Conservation (phyloP, 352 stramenopile species). For the Globisporangium nodosum region DNA sequence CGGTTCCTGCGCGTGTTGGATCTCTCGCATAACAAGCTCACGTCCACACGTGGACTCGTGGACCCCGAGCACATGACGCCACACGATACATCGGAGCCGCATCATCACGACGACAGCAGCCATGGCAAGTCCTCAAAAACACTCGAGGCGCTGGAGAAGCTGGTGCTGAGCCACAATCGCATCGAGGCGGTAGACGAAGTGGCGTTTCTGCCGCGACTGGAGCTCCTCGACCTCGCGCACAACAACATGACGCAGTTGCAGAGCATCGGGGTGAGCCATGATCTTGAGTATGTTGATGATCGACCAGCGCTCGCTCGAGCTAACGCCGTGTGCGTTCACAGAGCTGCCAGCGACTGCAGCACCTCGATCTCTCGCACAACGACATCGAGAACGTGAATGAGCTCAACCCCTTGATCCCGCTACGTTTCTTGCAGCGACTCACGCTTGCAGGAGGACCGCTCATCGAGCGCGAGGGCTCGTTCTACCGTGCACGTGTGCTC, state of each 20-base stretch:
- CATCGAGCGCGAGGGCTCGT: slow-evolving; percentile 26
- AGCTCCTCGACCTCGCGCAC: slow-evolving; percentile 45
- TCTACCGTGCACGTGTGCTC: slow-evolving; percentile 61
- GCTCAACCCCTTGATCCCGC: slow-evolving; percentile 40
- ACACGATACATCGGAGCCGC: neutral
- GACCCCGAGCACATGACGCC: neutral
- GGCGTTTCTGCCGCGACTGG: slow-evolving; percentile 36
- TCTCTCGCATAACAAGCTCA: slow-evolving; percentile 61
- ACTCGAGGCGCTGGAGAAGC: slow-evolving; percentile 40
- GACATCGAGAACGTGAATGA: slow-evolving; percentile 50
- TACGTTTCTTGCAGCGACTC: slow-evolving; percentile 41
- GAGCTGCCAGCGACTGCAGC: slow-evolving; percentile 47
- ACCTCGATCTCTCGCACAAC: slow-evolving; percentile 50
- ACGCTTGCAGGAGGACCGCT: slow-evolving; percentile 42
- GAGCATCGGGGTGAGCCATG: slow-evolving; percentile 33
- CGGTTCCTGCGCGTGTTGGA: slow-evolving; percentile 64
- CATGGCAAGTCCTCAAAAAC: neutral
- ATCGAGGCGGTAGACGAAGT: slow-evolving; percentile 43
- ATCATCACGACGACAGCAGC: neutral
- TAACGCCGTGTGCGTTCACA: slow-evolving; percentile 8
- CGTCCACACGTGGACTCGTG: slow-evolving; percentile 34
- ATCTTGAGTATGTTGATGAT: neutral
- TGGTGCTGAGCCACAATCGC: slow-evolving; percentile 55
- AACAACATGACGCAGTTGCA: slow-evolving; percentile 42
- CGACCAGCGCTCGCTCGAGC: neutral